A percentile compares a stretch with the other conserved stretches of the same genome.
Conservation (phyloP, 768 basidiomycete species). For the Mycena capillaripes region DNA sequence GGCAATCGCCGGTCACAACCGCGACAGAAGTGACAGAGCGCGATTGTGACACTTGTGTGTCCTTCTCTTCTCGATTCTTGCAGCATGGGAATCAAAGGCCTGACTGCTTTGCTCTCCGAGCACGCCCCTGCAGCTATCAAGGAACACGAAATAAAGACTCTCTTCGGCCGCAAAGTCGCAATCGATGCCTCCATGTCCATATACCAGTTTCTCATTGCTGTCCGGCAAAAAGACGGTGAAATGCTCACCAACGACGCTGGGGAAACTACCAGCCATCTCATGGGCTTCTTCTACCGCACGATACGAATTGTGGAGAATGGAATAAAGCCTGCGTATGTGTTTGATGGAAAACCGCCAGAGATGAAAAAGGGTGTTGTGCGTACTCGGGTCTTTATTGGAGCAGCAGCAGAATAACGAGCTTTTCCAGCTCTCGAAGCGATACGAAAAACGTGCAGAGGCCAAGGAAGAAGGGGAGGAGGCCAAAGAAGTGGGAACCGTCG, state of each 20-base stretch:
- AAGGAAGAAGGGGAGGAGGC: slow-evolving; percentile 97
- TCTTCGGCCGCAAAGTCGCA: slow-evolving; percentile 98
- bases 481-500: slow-evolving; percentile 94
- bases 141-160: slow-evolving; percentile 96
- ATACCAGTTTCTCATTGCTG: slow-evolving; percentile 98
- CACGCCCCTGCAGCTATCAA: slow-evolving; percentile 91
- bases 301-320: slow-evolving; percentile 99
- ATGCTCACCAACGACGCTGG: slow-evolving; percentile 97
- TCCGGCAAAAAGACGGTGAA: slow-evolving; percentile 96
- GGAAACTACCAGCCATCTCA: slow-evolving; percentile 97
- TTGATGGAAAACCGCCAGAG: slow-evolving; percentile 98
- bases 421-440: slow-evolving; percentile 93
- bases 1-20: no score
- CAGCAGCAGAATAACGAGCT: background rate
- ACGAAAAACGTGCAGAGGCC: slow-evolving; percentile 90
- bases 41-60: no score
- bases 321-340: slow-evolving; percentile 97
- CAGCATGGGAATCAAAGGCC: slow-evolving; percentile 95
- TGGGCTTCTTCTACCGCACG: slow-evolving; percentile 99
- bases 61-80: no score
- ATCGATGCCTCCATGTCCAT: slow-evolving; percentile 99
- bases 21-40: no score
- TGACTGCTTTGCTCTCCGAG: slow-evolving; percentile 90
- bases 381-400: slow-evolving; percentile 39
- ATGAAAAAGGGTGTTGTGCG: slow-evolving; percentile 96